Conservation (phyloP, 805 yeast genomes). For the Teunomyces tritomae region DNA sequence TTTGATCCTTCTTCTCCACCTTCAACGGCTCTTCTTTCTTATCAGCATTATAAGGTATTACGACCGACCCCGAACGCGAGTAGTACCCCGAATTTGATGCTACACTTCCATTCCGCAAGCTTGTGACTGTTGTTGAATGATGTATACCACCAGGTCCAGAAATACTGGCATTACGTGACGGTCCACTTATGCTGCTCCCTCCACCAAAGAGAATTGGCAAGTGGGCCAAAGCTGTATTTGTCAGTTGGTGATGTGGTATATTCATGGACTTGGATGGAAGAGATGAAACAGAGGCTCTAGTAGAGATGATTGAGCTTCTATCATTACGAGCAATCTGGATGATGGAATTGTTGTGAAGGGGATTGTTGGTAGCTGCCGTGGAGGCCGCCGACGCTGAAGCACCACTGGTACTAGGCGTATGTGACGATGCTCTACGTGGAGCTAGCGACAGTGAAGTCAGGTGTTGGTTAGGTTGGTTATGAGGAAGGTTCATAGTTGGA, state of each 20-base stretch:
- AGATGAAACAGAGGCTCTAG: conserved; percentile 39
- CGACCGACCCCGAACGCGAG: conserved; percentile 38
- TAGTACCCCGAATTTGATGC: conserved; percentile 30
- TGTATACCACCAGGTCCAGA: conserved; percentile 36
- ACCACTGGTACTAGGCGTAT: conserved; percentile 4
- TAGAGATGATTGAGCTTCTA: conserved; percentile 31
- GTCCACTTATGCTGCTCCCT: conserved; percentile 39
- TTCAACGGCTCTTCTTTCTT: conserved; percentile 21
- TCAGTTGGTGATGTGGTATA: conserved; percentile 45
- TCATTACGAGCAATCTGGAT: conserved; percentile 42
- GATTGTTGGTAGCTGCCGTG: conserved; percentile 4
- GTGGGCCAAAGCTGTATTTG: conserved; percentile 38
- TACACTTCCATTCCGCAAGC: conserved; percentile 41
- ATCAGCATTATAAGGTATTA: conserved; percentile 32
- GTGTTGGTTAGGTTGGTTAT: conserved; percentile 36
- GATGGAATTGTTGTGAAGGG: conserved; percentile 36
- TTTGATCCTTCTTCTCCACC: conserved; percentile 16
- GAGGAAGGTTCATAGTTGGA: conserved; percentile 47
- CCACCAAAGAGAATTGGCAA: conserved; percentile 43
- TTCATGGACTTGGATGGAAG: conserved; percentile 46
- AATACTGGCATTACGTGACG: conserved; percentile 36
- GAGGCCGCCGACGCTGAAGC: conserved; percentile 2
- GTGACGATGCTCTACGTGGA: conserved; percentile 30
- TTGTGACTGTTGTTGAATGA: conserved; percentile 33
- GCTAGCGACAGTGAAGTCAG: conserved; percentile 10